A percentile compares a stretch with the other conserved stretches of the same genome.
Evolutionary conservation across 177 flowering plant species (phyloP).

Genomic region (Vitis hybrid): DNA sequence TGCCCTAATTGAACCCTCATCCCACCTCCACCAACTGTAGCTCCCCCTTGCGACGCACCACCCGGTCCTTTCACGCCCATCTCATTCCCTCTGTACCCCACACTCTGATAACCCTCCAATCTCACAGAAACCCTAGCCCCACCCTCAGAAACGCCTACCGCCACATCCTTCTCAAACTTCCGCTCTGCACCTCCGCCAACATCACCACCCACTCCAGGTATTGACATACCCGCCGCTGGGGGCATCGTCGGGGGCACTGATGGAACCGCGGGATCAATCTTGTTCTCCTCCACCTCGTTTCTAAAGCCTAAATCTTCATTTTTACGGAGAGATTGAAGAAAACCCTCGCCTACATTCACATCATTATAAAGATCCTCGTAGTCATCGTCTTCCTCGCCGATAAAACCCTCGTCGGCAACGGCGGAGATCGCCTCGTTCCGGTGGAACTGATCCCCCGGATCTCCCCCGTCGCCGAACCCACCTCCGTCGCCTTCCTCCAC

Average conservation of each 20-base stretch:
- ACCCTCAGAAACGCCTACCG: conserved; percentile 15
- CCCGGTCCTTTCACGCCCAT: conserved; percentile 20
- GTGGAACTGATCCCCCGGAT: conserved; percentile 55
- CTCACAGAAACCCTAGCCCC: conserved; percentile 29
- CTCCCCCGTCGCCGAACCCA: conserved; percentile 32
- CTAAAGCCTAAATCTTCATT: conserved; percentile 45
- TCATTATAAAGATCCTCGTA: conserved; percentile 92
- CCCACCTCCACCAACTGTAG: conserved; percentile 42
- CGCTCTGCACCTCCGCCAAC: conserved; percentile 14
- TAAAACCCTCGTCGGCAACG: conserved; percentile 73
- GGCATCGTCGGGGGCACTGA: background rate
- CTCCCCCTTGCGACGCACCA: conserved; percentile 7
- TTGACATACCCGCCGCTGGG: conserved; percentile 17
- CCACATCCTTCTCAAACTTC: background rate
- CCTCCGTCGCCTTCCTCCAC: conserved; percentile 55
- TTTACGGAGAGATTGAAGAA: conserved; percentile 56
- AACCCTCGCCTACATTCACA: conserved; percentile 87
- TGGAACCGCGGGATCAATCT: conserved; percentile 14
- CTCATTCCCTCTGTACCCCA: conserved; percentile 44
- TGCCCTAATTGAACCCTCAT: conserved; percentile 60
- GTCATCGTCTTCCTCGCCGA: conserved; percentile 84
- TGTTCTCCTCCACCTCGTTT: conserved; percentile 21
- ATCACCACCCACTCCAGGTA: conserved; percentile 31
- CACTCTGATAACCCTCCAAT: conserved; percentile 34
- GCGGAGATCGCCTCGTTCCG: conserved; percentile 87